Base-by-base conservation (phyloP, 768 basidiomycete species). In the Dioszegia hungarica region DNA sequence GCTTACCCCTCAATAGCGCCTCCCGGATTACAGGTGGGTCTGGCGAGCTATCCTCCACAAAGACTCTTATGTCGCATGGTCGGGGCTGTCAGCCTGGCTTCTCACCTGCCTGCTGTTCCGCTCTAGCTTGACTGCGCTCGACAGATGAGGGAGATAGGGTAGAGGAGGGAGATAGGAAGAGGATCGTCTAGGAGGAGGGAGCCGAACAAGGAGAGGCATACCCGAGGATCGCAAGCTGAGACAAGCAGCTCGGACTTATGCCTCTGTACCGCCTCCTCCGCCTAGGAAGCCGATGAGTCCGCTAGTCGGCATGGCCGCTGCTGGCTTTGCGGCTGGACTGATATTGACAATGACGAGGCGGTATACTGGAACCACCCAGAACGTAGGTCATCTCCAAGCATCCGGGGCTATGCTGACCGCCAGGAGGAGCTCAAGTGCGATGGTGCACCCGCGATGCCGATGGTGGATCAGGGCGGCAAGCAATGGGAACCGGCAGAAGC, bases 401-500 rank as follows among this genome's bases (percentile, higher is more conserved):
- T 47, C 14, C 2, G 22, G 14, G 2, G 15, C 24, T 17, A 25
- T 24, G 31, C 54, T 56, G 54, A 61, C 41, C 2, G 20, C 3
- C 24, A 58, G 52, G 49, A 11, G 10, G 46, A 46, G 29, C 44
- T 66, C 17, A 52, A 63, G 43, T 65, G 58, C 25, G 70, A 72
- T 59, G 67, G 61, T 2, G 63, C 64, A 14, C 67, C 70, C 3
- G 62, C 61, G 2, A 22, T 67, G 8, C 41, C 50, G n/a, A 22
- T 60, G 14, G 53, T 62, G 6, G 70, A 72, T 19, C 63, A 59
- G 2, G 29, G 60, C 47, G 70, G 70, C 0, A 43, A 55, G 37
- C 47, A 59, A 12, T 73, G 67, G 67, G n/a, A 54, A 17, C 75
- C 75, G 2, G 56, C 56, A 4, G 43, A 68, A 12, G 66, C 68